Evolutionary conservation across 371 early-diverging fungal genomes (phyloP).

Genomic region (Mucor mucedo): DNA sequence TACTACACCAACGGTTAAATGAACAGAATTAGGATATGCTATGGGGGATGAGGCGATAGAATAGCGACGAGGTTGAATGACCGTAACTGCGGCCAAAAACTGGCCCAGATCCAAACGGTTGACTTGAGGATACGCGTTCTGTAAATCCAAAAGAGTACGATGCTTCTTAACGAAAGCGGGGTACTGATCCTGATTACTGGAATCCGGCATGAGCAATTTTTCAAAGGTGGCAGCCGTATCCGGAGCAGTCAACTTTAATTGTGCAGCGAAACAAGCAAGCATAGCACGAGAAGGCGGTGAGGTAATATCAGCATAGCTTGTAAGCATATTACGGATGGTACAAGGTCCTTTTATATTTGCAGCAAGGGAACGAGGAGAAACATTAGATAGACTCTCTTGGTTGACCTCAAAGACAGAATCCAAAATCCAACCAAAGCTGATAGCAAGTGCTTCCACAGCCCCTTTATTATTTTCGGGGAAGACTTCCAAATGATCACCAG

Average conservation of each 20-base stretch:
- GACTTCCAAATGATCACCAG: conserved; percentile 64
- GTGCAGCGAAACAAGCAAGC: conserved; percentile 42
- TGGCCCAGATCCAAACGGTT: conserved; percentile 46
- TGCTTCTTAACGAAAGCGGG: conserved; percentile 44
- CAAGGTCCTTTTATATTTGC: conserved; percentile 51
- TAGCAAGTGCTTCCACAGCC: conserved; percentile 44
- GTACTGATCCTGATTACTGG: conserved; percentile 33
- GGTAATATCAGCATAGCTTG: conserved; percentile 49
- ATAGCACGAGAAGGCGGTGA: conserved; percentile 52
- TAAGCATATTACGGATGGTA: conserved; percentile 50
- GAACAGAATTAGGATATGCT: conserved; percentile 26
- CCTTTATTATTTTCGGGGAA: conserved; percentile 45
- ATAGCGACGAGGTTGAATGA: conserved; percentile 58
- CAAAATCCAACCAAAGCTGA: conserved; percentile 48
- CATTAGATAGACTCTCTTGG: conserved; percentile 10
- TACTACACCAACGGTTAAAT: conserved; percentile 44
- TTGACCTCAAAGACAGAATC: conserved; percentile 57
- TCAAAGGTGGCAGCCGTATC: conserved; percentile 39
- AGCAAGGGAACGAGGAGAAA: conserved; percentile 58
- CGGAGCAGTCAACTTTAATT: conserved; percentile 33
- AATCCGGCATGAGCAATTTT: conserved; percentile 36
- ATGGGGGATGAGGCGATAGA: conserved; percentile 59
- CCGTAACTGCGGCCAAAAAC: conserved; percentile 47
- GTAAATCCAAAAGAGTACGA: conserved; percentile 54
- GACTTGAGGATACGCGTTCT: conserved; percentile 46